phyloP scores from a whole-genome alignment of 1,284 basidiomycete genomes.

The Fomes fomentarius region DNA sequence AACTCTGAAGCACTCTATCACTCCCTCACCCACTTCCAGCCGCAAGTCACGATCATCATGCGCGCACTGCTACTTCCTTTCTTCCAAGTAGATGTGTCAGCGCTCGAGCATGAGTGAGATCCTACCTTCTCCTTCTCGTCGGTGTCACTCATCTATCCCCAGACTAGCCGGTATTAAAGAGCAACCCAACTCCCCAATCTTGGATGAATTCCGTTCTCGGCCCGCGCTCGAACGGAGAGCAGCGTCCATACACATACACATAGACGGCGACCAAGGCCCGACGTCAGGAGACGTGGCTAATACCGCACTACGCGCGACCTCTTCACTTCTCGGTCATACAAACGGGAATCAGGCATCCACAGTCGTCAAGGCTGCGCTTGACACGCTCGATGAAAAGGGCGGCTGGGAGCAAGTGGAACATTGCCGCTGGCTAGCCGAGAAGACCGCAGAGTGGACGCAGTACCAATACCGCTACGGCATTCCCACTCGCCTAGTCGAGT shows the following conservation, averaged over 20 bases:
- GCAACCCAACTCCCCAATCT: constrained; percentile 72
- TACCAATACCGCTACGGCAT: constrained; percentile 93
- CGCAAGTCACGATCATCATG: constrained; percentile 75
- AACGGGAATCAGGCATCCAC: constrained; percentile 77
- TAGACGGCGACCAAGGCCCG: constrained; percentile 89
- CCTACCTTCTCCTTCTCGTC: not conserved
- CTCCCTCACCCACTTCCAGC: constrained; percentile 73
- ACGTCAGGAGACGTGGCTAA: constrained; percentile 74
- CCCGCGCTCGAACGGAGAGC: constrained; percentile 81
- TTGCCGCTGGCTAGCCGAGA: constrained; percentile 83
- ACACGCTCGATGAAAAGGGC: constrained; percentile 62
- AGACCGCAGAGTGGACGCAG: constrained; percentile 82
- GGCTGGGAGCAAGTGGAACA: constrained; percentile 79
- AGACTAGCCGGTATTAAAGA: constrained; percentile 68
- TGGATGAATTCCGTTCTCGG: constrained; percentile 78
- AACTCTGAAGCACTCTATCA: constrained; percentile 87
- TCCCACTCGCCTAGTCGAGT: constrained; percentile 85
- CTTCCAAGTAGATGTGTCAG: constrained; percentile 61
- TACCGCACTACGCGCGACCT: constrained; percentile 74
- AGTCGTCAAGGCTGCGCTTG: constrained; percentile 73
- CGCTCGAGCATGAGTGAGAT: constrained; percentile 73
- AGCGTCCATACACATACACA: constrained; percentile 84
- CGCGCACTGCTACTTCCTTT: constrained; percentile 77
- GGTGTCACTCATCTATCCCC: constrained; percentile 10
- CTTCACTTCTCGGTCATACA: constrained; percentile 76